Conservation (phyloP, 1,284 basidiomycete genomes). For the Cryptococcus sp. region DNA sequence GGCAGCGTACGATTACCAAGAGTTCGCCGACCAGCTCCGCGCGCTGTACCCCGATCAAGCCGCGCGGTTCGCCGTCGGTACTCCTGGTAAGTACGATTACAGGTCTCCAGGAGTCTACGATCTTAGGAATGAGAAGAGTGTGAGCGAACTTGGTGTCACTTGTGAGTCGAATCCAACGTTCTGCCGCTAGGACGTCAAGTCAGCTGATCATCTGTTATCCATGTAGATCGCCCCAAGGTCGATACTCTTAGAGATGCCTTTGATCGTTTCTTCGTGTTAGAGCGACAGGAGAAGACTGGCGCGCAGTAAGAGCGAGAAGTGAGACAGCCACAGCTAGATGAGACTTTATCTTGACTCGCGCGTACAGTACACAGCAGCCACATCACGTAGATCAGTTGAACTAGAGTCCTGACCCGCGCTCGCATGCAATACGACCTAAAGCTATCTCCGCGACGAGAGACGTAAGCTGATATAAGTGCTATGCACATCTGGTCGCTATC, state of each 20-base stretch:
- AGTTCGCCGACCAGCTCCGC: conserved; percentile 26
- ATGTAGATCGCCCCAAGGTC: conserved; percentile 26
- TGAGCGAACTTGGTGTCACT: conserved; percentile 30
- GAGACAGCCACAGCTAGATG: no score
- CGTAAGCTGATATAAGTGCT: no score
- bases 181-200: no score
- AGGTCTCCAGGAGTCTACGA: conserved; percentile 30
- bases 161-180: conserved; percentile 17
- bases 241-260: conserved; percentile 30
- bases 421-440: no score
- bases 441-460: no score
- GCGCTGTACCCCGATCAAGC: conserved; percentile 26
- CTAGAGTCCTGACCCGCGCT: no score
- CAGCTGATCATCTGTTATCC: background rate
- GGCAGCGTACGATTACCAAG: conserved; percentile 31
- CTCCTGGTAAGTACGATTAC: conserved; percentile 29
- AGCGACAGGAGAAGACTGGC: conserved; percentile 16
- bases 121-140: conserved; percentile 27
- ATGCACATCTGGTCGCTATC: no score
- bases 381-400: no score
- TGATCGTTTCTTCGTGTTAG: conserved; percentile 27
- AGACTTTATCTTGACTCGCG: no score
- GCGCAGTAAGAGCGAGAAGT: no score
- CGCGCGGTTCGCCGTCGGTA: conserved; percentile 25
- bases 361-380: no score